Conservation (phyloP, 2,329 filamentous ascomycete genomes). For the Trichoderma atrobrunneum region DNA sequence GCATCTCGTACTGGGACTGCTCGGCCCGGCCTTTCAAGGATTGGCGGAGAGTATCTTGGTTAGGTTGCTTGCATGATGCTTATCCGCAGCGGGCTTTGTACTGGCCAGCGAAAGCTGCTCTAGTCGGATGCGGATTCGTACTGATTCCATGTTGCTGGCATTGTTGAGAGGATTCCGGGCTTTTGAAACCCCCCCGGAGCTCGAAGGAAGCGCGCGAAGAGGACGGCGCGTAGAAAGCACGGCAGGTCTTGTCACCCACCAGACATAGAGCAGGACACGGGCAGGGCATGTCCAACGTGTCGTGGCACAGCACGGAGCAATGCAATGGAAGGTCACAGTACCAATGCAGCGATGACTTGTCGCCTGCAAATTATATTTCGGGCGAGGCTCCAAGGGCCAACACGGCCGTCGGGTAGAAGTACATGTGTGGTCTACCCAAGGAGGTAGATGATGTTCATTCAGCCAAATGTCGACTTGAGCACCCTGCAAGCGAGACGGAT, state of each 20-base stretch:
- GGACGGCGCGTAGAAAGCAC: neutral
- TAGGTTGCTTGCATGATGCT: conserved; percentile 17
- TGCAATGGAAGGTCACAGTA: conserved; percentile 2
- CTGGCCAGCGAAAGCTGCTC: neutral
- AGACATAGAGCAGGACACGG: conserved; percentile 8
- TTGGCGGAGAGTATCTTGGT: conserved; percentile 10
- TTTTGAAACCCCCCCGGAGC: neutral
- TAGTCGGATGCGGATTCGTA: neutral
- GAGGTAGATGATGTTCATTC: neutral
- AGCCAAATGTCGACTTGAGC: neutral
- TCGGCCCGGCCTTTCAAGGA: conserved; percentile 11
- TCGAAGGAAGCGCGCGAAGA: neutral
- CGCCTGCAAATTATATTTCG: neutral
- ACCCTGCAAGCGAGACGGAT: neutral
- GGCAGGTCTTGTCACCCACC: neutral
- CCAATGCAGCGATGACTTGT: conserved; percentile 19
- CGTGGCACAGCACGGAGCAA: conserved; percentile 15
- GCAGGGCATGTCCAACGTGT: conserved; percentile 13
- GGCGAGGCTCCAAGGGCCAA: conserved; percentile 1
- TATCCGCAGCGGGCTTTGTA: conserved; percentile 1
- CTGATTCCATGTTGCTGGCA: neutral
- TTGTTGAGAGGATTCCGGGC: neutral
- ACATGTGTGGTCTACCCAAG: neutral
- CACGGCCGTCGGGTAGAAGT: neutral
- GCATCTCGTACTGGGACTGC: neutral